Percentiles rank a stretch among this genome's conserved stretches.
phyloP scores from a whole-genome alignment of 805 yeast genomes.

The Metschnikowia reukaufii region DNA sequence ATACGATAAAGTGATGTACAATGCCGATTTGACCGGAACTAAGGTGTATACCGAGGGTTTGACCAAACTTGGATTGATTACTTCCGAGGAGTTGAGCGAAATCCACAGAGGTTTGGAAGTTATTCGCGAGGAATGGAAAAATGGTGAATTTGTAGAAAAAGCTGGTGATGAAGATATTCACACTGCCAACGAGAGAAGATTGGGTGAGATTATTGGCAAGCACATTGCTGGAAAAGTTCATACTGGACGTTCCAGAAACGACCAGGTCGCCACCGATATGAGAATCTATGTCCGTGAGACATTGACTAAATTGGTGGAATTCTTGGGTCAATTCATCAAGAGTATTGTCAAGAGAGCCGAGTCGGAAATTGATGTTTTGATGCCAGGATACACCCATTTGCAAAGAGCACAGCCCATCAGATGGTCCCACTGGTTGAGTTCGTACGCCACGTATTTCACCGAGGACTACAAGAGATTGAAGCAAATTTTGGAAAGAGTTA shows the following conservation, averaged over 20 bases:
- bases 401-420: slow-evolving; percentile 99
- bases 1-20: slow-evolving; percentile 92
- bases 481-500: slow-evolving; percentile 79
- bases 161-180: slow-evolving; percentile 97
- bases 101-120: slow-evolving; percentile 79
- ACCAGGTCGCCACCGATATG: slow-evolving; percentile 99
- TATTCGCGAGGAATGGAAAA: slow-evolving; percentile 82
- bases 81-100: slow-evolving; percentile 67
- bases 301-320: slow-evolving; percentile 57
- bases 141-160: slow-evolving; percentile 64
- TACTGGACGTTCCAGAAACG: slow-evolving; percentile 98
- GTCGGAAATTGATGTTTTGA: slow-evolving; percentile 81
- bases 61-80: slow-evolving; percentile 72
- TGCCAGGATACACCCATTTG: slow-evolving; percentile 99
- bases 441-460: slow-evolving; percentile 91
- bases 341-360: slow-evolving; percentile 75
- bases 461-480: slow-evolving; percentile 84
- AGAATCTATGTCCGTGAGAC: slow-evolving; percentile 86
- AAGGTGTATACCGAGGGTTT: slow-evolving; percentile 89
- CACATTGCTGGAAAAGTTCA: slow-evolving; percentile 96
- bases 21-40: slow-evolving; percentile 92
- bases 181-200: slow-evolving; percentile 96
- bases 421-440: slow-evolving; percentile 97
- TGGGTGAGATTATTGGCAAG: slow-evolving; percentile 94
- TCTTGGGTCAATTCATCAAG: slow-evolving; percentile 61